Percentiles rank a stretch among this genome's conserved stretches.
phyloP scores from a whole-genome alignment of 257 asterid genomes.

The Verbena officinalis region DNA sequence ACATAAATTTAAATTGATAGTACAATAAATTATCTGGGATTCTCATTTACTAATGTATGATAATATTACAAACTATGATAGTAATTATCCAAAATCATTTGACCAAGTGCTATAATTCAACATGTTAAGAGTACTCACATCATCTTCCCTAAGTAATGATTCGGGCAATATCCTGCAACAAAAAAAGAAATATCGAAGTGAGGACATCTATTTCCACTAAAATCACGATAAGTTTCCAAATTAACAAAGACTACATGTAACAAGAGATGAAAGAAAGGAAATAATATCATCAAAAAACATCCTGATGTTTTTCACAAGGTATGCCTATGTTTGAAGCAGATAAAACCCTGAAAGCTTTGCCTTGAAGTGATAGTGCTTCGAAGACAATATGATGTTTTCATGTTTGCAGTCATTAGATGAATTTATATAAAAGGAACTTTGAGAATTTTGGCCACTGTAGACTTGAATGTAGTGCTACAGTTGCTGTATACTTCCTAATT shows the following conservation, averaged over 20 bases:
- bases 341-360: too few relatives aligned
- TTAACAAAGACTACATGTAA: neutral
- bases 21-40: too few relatives aligned
- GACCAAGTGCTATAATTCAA: neutral
- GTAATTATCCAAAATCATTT: neutral
- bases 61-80: too few relatives aligned
- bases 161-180: constrained; percentile 72
- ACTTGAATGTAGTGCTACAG: neutral
- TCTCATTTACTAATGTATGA: neutral
- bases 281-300: too few relatives aligned
- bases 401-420: neutral
- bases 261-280: neutral
- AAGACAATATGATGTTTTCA: neutral
- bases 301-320: too few relatives aligned
- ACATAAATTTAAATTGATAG: neutral
- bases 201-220: neutral
- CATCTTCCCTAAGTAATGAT: constrained; percentile 71
- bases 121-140: constrained; percentile 50
- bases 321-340: too few relatives aligned
- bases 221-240: neutral
- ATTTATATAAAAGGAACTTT: neutral
- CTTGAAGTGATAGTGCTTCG: too few relatives aligned
- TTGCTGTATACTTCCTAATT: neutral
- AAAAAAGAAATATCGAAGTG: constrained; percentile 25
- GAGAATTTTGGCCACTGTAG: constrained; percentile 10